phyloP scores from a whole-genome alignment of 805 yeast species.

The Kazachstania kunashirensis region DNA sequence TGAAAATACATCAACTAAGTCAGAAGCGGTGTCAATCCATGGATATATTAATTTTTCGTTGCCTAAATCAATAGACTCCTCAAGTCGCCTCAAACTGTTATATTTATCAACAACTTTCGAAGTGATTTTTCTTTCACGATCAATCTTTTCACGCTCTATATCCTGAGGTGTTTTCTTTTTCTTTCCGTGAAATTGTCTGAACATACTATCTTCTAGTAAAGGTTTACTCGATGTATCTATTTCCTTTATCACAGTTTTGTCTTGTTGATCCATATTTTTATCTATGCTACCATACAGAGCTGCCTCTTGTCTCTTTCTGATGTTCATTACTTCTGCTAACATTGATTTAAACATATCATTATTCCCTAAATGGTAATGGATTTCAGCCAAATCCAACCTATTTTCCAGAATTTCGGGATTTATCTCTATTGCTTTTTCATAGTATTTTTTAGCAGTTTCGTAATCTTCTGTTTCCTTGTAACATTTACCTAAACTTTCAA shows the following conservation, averaged over 20 bases:
- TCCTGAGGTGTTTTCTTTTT: constrained; percentile 28
- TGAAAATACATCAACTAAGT: constrained; percentile 72
- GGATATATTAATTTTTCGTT: constrained; percentile 56
- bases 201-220: constrained; percentile 25
- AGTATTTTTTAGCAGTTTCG: constrained; percentile 52
- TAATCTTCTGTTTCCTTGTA: constrained; percentile 63
- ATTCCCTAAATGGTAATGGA: constrained; percentile 57
- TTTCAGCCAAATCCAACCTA: constrained; percentile 72
- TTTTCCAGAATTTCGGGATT: constrained; percentile 62
- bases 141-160: constrained; percentile 37
- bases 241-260: background rate
- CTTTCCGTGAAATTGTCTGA: constrained; percentile 19
- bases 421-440: constrained; percentile 42
- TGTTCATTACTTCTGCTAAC: constrained; percentile 44
- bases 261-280: constrained; percentile 2
- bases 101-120: constrained; percentile 48
- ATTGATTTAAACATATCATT: constrained; percentile 45
- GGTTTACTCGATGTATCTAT: constrained; percentile 23
- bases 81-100: constrained; percentile 44
- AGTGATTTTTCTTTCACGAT: constrained; percentile 49
- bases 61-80: constrained; percentile 37
- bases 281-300: constrained; percentile 13
- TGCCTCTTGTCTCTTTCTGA: constrained; percentile 26
- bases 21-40: constrained; percentile 81
- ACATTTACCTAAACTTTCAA: constrained; percentile 61